Conservation (phyloP, 371 early-diverging fungal genomes). For the Thermomucor indicae-seudaticae region DNA sequence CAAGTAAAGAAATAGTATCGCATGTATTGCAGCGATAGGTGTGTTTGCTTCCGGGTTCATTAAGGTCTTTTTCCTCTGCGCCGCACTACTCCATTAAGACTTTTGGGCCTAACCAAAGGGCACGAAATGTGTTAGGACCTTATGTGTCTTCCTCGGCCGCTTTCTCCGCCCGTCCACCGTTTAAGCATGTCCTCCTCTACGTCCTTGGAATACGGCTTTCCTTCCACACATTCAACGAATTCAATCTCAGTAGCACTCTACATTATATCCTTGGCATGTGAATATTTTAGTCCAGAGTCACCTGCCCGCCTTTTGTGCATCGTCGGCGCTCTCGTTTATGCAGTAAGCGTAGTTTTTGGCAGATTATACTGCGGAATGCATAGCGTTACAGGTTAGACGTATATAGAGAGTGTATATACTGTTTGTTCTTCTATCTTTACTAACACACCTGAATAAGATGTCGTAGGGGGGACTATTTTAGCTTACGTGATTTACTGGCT, state of each 20-base stretch:
- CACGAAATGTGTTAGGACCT: slow-evolving; percentile 49
- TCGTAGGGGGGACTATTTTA: slow-evolving; percentile 62
- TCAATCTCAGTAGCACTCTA: slow-evolving; percentile 68
- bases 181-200: slow-evolving; percentile 58
- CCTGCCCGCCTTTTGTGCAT: slow-evolving; percentile 36
- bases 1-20: slow-evolving; percentile 21
- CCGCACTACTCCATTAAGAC: neutral
- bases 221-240: slow-evolving; percentile 77
- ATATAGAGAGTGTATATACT: neutral
- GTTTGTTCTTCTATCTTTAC: neutral
- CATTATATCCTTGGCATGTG: slow-evolving; percentile 47
- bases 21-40: slow-evolving; percentile 53
- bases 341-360: slow-evolving; percentile 62
- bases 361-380: slow-evolving; percentile 81
- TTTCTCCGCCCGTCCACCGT: slow-evolving; percentile 68
- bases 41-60: slow-evolving; percentile 66
- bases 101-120: neutral
- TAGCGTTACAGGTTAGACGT: slow-evolving; percentile 47
- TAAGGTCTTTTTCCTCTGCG: no score
- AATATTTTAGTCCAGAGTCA: slow-evolving; percentile 31
- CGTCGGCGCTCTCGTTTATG: slow-evolving; percentile 50
- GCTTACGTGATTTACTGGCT: slow-evolving; percentile 54
- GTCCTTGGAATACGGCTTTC: slow-evolving; percentile 78
- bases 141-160: slow-evolving; percentile 71
- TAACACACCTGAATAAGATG: slow-evolving; percentile 35